These are phyloP conservation scores for Fusarium irregulare DNA, from an alignment of 2,329 filamentous ascomycete genomes.

Conservation along the genomic window DNA sequence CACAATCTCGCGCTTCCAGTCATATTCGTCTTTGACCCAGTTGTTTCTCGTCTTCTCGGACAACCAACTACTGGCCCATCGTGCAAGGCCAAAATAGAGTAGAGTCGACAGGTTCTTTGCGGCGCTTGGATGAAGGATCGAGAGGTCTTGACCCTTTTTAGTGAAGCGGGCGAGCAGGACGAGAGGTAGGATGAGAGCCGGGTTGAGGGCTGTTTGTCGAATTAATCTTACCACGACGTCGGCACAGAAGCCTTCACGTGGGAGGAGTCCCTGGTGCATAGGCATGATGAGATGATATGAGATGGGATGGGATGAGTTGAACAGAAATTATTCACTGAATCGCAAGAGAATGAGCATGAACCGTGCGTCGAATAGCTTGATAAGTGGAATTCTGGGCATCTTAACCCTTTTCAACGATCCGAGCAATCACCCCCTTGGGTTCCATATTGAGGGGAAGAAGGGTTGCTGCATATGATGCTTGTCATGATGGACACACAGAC, in stretches of 20 bases:
- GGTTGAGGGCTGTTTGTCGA: constrained; percentile 71
- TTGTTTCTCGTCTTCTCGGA: constrained; percentile 52
- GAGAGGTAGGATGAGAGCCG: constrained; percentile 71
- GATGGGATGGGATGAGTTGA: not conserved
- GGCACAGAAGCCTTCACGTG: constrained; percentile 68
- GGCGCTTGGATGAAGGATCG: constrained; percentile 62
- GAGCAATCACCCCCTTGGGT: not conserved
- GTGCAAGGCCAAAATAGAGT: constrained; percentile 48
- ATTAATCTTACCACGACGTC: constrained; percentile 70
- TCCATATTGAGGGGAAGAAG: constrained; percentile 6
- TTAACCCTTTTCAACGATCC: not conserved
- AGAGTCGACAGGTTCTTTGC: constrained; percentile 60
- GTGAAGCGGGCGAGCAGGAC: constrained; percentile 73
- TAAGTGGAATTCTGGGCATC: not conserved
- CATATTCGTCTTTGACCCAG: constrained; percentile 59
- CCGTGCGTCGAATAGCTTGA: not conserved
- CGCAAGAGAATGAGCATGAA: not conserved
- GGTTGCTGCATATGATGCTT: constrained; percentile 3
- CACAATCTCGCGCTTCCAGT: constrained; percentile 77
- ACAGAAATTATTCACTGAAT: constrained; percentile 7
- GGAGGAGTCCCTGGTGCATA: constrained; percentile 63
- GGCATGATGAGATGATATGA: constrained; percentile 44
- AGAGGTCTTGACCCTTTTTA: constrained; percentile 66
- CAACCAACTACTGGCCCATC: constrained; percentile 47
- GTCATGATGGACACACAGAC: constrained; percentile 16